Percentiles rank a stretch among this genome's conserved stretches.
Conservation (phyloP, 495 filamentous ascomycete genomes). For the Neurospora sp. region DNA sequence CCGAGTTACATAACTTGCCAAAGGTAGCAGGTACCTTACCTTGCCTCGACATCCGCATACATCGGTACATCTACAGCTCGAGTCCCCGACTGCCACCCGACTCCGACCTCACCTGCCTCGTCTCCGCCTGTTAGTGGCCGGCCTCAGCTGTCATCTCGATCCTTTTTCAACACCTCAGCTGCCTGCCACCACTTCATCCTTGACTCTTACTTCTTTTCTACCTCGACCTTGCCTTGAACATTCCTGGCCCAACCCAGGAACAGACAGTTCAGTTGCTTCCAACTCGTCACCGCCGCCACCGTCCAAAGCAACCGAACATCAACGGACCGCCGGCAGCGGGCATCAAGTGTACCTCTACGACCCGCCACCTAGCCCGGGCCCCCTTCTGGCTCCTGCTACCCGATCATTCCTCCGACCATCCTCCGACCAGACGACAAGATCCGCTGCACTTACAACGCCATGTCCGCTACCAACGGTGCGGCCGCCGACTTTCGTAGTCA, state of each 20-base stretch:
- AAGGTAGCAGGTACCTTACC: no score
- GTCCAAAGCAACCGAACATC: background rate
- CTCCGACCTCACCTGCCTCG: background rate
- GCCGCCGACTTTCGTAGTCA: constrained; percentile 30
- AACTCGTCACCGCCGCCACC: background rate
- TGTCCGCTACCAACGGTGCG: background rate
- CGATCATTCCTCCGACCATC: background rate
- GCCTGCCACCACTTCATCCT: background rate
- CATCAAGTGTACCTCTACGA: background rate
- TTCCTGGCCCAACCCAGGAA: background rate
- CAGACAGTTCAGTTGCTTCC: background rate
- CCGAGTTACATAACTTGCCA: background rate
- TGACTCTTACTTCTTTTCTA: background rate
- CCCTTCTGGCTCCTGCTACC: background rate
- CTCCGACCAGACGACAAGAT: no score
- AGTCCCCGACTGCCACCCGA: background rate
- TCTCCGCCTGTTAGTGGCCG: background rate
- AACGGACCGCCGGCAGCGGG: background rate
- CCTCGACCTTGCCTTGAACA: background rate
- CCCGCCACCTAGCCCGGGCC: background rate
- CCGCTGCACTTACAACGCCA: background rate
- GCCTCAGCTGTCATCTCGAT: background rate
- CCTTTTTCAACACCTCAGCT: background rate
- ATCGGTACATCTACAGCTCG: background rate
- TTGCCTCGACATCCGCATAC: background rate